These are phyloP conservation scores for Paracamarosporium sp. DNA, from an alignment of 2,329 filamentous ascomycete genomes.

Conservation along the genomic window DNA sequence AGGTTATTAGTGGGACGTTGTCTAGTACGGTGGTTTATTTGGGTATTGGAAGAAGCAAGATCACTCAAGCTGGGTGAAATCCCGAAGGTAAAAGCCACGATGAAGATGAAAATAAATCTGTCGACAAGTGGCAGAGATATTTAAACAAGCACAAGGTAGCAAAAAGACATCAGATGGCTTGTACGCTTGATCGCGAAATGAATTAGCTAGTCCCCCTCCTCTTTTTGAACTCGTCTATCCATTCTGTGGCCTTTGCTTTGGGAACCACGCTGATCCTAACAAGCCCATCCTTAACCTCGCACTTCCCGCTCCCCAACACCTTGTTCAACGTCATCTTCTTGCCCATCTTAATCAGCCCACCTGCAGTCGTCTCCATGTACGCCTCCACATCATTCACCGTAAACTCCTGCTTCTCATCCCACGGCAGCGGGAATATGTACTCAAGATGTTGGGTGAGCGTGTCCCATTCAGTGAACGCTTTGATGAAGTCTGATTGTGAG, in stretches of 20 bases:
- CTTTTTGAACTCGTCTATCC: slow-evolving; percentile 84
- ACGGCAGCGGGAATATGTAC: slow-evolving; percentile 88
- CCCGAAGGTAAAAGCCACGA: too few relatives aligned
- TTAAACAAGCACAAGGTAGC: too few relatives aligned
- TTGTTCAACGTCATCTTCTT: slow-evolving; percentile 81
- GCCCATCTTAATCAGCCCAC: slow-evolving; percentile 87
- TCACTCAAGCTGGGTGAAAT: too few relatives aligned
- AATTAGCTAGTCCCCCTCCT: slow-evolving; percentile 55
- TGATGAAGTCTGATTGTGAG: slow-evolving; percentile 88
- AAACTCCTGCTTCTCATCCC: slow-evolving; percentile 78
- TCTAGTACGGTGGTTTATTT: too few relatives aligned
- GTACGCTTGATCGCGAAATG: background rate
- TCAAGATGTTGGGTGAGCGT: slow-evolving; percentile 77
- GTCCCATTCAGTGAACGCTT: slow-evolving; percentile 81
- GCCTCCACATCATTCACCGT: slow-evolving; percentile 73
- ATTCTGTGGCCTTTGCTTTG: slow-evolving; percentile 70
- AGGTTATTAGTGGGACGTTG: too few relatives aligned
- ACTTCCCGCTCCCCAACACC: slow-evolving; percentile 75
- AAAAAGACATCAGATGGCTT: background rate
- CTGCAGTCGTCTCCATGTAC: slow-evolving; percentile 82
- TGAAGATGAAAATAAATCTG: background rate
- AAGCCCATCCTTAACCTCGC: slow-evolving; percentile 87
- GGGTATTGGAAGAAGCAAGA: too few relatives aligned
- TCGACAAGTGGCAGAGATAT: too few relatives aligned
- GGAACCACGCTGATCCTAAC: slow-evolving; percentile 85